Evolutionary conservation across 495 filamentous ascomycete genomes (phyloP).

Genomic region (Hypoxylon rickii): DNA sequence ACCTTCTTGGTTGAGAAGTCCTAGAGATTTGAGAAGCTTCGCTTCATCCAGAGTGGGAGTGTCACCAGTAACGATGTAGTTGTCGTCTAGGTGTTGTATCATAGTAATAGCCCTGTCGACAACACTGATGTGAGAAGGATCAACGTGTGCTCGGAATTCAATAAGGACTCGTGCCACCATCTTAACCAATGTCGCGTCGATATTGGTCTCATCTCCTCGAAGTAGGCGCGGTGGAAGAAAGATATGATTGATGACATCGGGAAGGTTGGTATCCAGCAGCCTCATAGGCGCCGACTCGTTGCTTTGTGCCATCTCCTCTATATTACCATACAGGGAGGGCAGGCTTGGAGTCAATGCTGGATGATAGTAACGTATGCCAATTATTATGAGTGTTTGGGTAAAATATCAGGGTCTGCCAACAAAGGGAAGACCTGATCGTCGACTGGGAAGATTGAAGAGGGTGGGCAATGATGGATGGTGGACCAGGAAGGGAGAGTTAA

Average conservation of each 20-base stretch:
- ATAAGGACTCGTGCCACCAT: background rate
- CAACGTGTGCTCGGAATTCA: background rate
- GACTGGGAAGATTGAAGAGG: too few species aligned
- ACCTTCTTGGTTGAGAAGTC: conserved; percentile 5
- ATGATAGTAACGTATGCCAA: too few species aligned
- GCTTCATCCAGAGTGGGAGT: background rate
- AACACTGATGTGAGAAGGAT: background rate
- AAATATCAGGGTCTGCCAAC: too few species aligned
- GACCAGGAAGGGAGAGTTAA: too few species aligned
- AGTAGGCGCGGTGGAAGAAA: background rate
- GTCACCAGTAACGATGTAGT: conserved; percentile 6
- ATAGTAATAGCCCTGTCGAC: background rate
- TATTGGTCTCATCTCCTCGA: background rate
- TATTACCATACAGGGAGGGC: too few species aligned
- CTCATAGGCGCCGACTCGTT: too few species aligned
- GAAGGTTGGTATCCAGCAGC: background rate
- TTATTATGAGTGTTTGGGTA: too few species aligned
- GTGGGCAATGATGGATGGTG: too few species aligned
- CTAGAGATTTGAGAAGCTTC: conserved; percentile 11
- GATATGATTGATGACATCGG: background rate
- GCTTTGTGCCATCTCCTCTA: too few species aligned
- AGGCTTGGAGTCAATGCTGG: too few species aligned
- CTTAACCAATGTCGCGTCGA: background rate
- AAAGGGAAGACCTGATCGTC: too few species aligned
- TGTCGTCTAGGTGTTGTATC: conserved; percentile 24